Base-by-base conservation (phyloP, 2,329 filamentous ascomycete genomes). In the Talaromyces sp. region DNA sequence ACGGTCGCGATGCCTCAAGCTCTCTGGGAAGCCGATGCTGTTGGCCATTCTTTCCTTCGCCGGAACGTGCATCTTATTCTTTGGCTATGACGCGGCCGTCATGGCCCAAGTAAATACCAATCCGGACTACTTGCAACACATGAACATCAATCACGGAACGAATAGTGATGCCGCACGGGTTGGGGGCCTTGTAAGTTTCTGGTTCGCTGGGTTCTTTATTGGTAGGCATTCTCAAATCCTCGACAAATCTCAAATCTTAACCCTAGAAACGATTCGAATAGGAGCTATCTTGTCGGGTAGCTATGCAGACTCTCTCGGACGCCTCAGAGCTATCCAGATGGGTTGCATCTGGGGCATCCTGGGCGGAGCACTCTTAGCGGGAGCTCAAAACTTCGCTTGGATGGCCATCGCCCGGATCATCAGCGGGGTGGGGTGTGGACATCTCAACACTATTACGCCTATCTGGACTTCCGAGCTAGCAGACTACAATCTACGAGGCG, bases 21-120 rank as follows among this genome's bases (percentile, higher is more conserved):
- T 55, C n/a, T 36, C 30, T 32, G 53, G 53, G 7, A 55, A 36
- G 4, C 25, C 53, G 13, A 55, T 55, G 53, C 19, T 55, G 17
- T 36, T 36, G 19, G 32, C 53, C 32, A 55, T 55, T 32, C 28
- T 55, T n/a, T n/a, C 25, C 28, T 25, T 55, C 25, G 60, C 65
- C 17, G 65, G 65, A 51, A 62, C 55, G 25, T 62, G 61, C 70
- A 66, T 66, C 49, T 55, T 63, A 8, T 68, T 68, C 55, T 68
- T 68, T 39, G 67, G 67, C 8, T 65, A 66, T 53, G 69, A 71
- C 53, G 65, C 69, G 1, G 63, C 64, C 1, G 65, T 69, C 10
- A 71, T 71, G 69, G 65, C 64, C 57, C 66, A 68, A 53, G 68
- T 71, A 36, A 70, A 70, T 39, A 69, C 62, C 44, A 70, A 71